Base-by-base conservation (phyloP, 768 basidiomycete genomes). In the Boletus huronensis region DNA sequence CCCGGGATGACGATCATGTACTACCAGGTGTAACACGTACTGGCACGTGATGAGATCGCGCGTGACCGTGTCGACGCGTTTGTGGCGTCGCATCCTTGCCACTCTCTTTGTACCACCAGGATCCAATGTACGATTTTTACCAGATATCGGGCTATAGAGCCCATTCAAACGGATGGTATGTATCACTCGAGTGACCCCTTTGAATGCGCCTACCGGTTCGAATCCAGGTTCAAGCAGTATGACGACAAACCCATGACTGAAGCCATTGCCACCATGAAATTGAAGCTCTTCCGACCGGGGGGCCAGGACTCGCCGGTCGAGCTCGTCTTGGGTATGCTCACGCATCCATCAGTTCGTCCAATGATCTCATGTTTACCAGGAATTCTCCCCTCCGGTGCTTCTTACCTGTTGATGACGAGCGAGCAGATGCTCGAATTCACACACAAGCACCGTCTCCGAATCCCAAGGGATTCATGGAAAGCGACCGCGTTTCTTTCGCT, bases 341-440 rank as follows among this genome's bases (percentile, higher is more conserved):
- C 17, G 1, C 7, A 21, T 19, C 10, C 5, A 8, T 14, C 10
- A 0, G 1, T 7, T 36, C 16, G 32, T 36, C 29, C 11, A 10
- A 10, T 28, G 1, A 36, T 44, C 36, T 46, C 40, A 57, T 13
- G 16, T 6, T 19, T 44, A 10, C 44, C 19, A 82, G 81, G 80
- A 14, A 74, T 82, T 23, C 74, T 74, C 44, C 68, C 51, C 6
- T 65, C 58, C 2, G 81, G 80, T 0, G 74, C 75, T 1, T 77
- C 79, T 0, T 78, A 79, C 55, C 62, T 82, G 9, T 63, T 82
- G 3, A 67, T 82, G 48, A 69, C 73, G 7, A 53, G 52, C 13
- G 65, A 68, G 32, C 75, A 78, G 50, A 61, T 61, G 62, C 57
- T 36, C 31, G 35, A 34, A 21, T 72, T 64, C 57, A 58, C 62